phyloP scores from a whole-genome alignment of 1,284 basidiomycete species.

The Fomes fomentarius region DNA sequence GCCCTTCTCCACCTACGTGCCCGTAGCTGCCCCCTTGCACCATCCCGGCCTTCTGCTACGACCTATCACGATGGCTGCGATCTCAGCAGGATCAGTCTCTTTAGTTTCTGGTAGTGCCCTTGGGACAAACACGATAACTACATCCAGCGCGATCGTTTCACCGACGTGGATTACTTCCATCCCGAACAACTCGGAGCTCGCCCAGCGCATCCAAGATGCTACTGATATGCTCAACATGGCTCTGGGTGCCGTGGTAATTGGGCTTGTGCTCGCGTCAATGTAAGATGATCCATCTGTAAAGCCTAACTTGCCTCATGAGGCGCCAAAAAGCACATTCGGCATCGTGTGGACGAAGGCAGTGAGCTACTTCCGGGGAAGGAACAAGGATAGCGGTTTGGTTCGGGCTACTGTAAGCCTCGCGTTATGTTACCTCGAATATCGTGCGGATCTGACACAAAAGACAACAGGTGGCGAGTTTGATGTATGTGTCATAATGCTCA shows the following conservation, averaged over 20 bases:
- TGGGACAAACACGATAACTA: too few relatives aligned
- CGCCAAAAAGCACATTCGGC: conserved; percentile 12
- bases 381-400: background rate
- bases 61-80: too few relatives aligned
- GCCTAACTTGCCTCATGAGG: too few relatives aligned
- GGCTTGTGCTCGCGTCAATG: conserved; percentile 16
- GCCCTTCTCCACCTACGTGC: too few relatives aligned
- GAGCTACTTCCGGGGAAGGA: conserved; percentile 2
- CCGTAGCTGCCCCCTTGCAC: too few relatives aligned
- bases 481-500: conserved; percentile 4
- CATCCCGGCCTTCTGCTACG: too few relatives aligned
- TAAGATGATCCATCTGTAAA: background rate
- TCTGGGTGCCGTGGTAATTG: conserved; percentile 13
- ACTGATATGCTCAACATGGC: conserved; percentile 1
- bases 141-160: too few relatives aligned
- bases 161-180: too few relatives aligned
- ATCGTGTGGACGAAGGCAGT: conserved; percentile 11
- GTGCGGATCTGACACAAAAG: background rate
- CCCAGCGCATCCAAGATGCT: too few relatives aligned
- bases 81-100: too few relatives aligned
- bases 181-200: too few relatives aligned
- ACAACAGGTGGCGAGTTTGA: conserved; percentile 6
- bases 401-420: conserved; percentile 5
- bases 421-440: background rate
- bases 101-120: too few relatives aligned